phyloP scores from a whole-genome alignment of 106 monocot genomes.

The Cymbidium sinense region DNA sequence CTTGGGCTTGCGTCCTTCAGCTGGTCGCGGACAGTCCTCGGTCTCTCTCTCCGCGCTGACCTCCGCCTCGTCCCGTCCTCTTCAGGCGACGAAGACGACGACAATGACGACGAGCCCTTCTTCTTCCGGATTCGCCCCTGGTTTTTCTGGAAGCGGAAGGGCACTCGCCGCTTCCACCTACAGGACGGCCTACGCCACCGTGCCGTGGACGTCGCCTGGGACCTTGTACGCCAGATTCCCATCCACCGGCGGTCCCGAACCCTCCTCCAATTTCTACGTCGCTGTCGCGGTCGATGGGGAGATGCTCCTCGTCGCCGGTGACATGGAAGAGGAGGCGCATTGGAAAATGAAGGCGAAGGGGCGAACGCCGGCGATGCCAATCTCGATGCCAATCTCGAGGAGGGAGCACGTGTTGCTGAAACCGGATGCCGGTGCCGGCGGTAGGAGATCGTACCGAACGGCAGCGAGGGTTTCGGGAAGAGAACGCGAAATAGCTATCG shows the following conservation, averaged over 20 bases:
- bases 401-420: conserved; percentile 56
- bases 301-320: conserved; percentile 52
- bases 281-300: conserved; percentile 45
- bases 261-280: conserved; percentile 38
- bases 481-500: conserved; percentile 43
- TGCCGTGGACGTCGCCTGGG: conserved; percentile 53
- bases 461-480: conserved; percentile 27
- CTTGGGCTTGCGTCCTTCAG: conserved; percentile 51
- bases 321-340: conserved; percentile 34
- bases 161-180: conserved; percentile 38
- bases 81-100: not conserved
- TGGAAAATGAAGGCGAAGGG: conserved; percentile 15
- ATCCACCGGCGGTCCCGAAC: conserved; percentile 45
- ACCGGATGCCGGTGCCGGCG: conserved; percentile 2
- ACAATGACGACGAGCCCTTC: conserved; percentile 4
- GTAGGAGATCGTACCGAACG: conserved; percentile 30
- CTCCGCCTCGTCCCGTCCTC: conserved; percentile 29
- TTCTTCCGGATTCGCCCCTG: conserved; percentile 51
- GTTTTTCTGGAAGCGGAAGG: conserved; percentile 68
- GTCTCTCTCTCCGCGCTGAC: conserved; percentile 53
- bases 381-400: conserved; percentile 30
- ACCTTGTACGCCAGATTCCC: conserved; percentile 53
- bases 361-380: conserved; percentile 1
- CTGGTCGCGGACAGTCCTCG: conserved; percentile 66
- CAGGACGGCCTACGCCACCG: conserved; percentile 5